phyloP scores from a whole-genome alignment of 768 basidiomycete genomes.

The Trametes sanguinea region DNA sequence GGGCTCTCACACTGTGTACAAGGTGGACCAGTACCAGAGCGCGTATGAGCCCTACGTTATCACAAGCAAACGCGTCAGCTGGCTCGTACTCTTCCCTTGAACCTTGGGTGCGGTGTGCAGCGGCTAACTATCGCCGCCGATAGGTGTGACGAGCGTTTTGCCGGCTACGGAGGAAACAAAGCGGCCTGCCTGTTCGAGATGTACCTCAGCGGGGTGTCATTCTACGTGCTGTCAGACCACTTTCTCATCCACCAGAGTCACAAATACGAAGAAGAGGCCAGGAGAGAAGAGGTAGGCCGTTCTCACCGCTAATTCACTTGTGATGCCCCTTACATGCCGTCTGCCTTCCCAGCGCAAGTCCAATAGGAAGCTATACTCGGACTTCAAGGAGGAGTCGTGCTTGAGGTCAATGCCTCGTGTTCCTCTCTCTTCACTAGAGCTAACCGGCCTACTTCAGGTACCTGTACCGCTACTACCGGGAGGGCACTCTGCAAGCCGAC shows the following conservation, averaged over 20 bases:
- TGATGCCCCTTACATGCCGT: neutral
- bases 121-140: neutral
- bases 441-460: constrained; percentile 45
- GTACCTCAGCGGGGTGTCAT: constrained; percentile 83
- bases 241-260: constrained; percentile 90
- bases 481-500: constrained; percentile 50
- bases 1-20: constrained; percentile 67
- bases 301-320: neutral
- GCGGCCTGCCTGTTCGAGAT: constrained; percentile 91
- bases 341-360: constrained; percentile 54
- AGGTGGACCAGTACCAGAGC: constrained; percentile 74
- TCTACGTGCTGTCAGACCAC: constrained; percentile 83
- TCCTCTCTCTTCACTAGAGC: neutral
- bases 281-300: constrained; percentile 62
- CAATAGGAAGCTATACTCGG: constrained; percentile 75
- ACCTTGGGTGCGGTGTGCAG: constrained; percentile 2
- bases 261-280: constrained; percentile 71
- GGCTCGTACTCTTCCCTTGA: constrained; percentile 44
- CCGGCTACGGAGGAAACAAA: constrained; percentile 92
- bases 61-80: constrained; percentile 72
- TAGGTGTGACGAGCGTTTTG: constrained; percentile 90
- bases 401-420: constrained; percentile 47
- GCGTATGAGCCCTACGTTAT: constrained; percentile 90
- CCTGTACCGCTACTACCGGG: constrained; percentile 57
- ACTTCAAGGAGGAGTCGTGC: constrained; percentile 80